phyloP scores from a whole-genome alignment of 352 stramenopile genomes.

The Elongisporangium prolatum region DNA sequence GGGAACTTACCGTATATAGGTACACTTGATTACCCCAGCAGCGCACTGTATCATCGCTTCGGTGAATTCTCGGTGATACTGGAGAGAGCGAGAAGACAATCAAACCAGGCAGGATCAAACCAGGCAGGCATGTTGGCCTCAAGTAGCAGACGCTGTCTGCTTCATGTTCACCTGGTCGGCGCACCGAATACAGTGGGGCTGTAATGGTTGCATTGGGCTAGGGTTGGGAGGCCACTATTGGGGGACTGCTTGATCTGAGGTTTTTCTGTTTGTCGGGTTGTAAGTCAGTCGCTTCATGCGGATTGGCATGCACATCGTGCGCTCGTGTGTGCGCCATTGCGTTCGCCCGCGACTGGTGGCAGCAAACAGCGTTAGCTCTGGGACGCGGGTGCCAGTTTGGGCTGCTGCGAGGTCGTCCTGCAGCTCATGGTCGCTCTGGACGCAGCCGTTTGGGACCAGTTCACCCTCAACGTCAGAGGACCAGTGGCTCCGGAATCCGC shows the following conservation, averaged over 20 bases:
- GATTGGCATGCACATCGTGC: not conserved
- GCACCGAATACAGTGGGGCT: not conserved
- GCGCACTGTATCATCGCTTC: not conserved
- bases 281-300: not conserved
- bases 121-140: not conserved
- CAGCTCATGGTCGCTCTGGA: not conserved
- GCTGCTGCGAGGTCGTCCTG: not conserved
- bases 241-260: not conserved
- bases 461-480: not conserved
- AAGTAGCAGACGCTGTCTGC: not conserved
- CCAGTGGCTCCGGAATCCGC: slow-evolving; percentile 48
- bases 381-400: not conserved
- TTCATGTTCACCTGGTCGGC: not conserved
- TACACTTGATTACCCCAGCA: not conserved
- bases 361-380: not conserved
- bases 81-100: not conserved
- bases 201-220: not conserved
- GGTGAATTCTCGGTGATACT: not conserved
- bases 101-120: not conserved
- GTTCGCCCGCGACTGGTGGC: not conserved
- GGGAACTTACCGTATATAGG: not conserved
- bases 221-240: not conserved
- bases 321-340: not conserved
- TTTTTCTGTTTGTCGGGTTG: not conserved
- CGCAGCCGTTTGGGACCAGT: not conserved